Base-by-base conservation (phyloP, 192 early-diverging fungal species). In the Backusella luteola region DNA sequence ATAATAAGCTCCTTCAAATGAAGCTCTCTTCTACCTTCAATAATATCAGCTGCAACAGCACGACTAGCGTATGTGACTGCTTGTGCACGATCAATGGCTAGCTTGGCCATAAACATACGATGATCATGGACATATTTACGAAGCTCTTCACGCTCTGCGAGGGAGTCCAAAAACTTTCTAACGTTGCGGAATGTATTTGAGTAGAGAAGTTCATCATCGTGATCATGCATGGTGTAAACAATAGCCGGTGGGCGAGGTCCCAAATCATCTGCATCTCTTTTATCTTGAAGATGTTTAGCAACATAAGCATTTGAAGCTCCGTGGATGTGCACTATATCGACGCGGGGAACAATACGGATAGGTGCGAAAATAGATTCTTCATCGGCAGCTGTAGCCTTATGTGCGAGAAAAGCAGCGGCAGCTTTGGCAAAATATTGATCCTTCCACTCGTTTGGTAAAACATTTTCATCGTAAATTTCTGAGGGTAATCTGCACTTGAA, bases 341-440 rank as follows among this genome's bases (percentile, higher is more conserved):
- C 84, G 7, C 66, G 29, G 32, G 71, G 34, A 63, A 78, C 17
- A 42, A 26, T 35, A 4, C 67, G 67, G 3, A 79, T 38, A 0
- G 79, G 77, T 11, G 84, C 85, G 77, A 89, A 89, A 7, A 88
- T 75, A 2, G 87, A 84, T 44, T 85, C 79, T 44, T 89, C 88
- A 39, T 84, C 76, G 35, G 73, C 82, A 44, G 78, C 78, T 36
- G 83, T 79, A 3, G 73, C 82, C 32, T 82, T 79, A 73, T 85
- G 79, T 34, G 85, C 78, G n/a, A 89, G 76, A 68, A 89, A 87
- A 4, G 80, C 77, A 1, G 88, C 87, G 0, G 79, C 87, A 1
- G 87, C 88, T 73, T 89, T 89, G 38, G 83, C 83, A 78, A 89
- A 89, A 68, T 83, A 89, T 9, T 86, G 84, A 76, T 89, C 87